Percentiles rank a stretch among this genome's conserved stretches.
These are phyloP conservation scores for Trichoderma asperelloides DNA, from an alignment of 495 filamentous ascomycete genomes.

Conservation along the genomic window DNA sequence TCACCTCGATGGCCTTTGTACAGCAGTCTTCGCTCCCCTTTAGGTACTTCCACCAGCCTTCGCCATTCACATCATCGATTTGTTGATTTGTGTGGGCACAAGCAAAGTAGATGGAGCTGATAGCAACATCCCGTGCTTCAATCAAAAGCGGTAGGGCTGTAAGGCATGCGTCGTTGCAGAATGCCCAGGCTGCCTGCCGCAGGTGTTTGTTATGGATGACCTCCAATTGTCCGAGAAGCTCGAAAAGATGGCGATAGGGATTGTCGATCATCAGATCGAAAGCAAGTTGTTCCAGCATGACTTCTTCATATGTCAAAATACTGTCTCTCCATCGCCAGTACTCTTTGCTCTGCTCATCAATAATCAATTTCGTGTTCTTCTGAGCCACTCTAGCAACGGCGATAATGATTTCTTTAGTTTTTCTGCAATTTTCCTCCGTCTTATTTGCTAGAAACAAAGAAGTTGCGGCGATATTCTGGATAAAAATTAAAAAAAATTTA, in stretches of 20 bases:
- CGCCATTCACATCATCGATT: slow-evolving; percentile 68
- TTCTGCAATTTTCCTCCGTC: slow-evolving; percentile 89
- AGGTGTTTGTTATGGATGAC: slow-evolving; percentile 64
- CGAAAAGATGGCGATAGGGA: slow-evolving; percentile 73
- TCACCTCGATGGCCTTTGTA: slow-evolving; percentile 54
- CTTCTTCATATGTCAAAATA: slow-evolving; percentile 82
- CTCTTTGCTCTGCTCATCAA: slow-evolving; percentile 93
- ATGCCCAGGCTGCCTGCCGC: slow-evolving; percentile 81
- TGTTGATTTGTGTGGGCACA: slow-evolving; percentile 56
- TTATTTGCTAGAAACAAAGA: slow-evolving; percentile 91
- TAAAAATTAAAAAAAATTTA: background rate
- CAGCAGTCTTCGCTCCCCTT: slow-evolving; percentile 54
- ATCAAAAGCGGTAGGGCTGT: slow-evolving; percentile 81
- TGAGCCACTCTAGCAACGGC: slow-evolving; percentile 90
- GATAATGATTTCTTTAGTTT: slow-evolving; percentile 85
- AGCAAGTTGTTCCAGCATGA: slow-evolving; percentile 82
- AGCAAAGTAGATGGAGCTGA: slow-evolving; percentile 79
- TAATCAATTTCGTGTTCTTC: slow-evolving; percentile 74
- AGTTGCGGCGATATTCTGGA: slow-evolving; percentile 71
- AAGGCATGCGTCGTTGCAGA: slow-evolving; percentile 79
- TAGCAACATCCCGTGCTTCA: slow-evolving; percentile 67
- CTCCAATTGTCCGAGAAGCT: slow-evolving; percentile 60
- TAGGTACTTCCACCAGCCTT: slow-evolving; percentile 78
- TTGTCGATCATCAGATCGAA: slow-evolving; percentile 87
- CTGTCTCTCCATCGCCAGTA: slow-evolving; percentile 96